Evolutionary conservation across 495 filamentous ascomycete species (phyloP).

Genomic region (Poronia punctata): DNA sequence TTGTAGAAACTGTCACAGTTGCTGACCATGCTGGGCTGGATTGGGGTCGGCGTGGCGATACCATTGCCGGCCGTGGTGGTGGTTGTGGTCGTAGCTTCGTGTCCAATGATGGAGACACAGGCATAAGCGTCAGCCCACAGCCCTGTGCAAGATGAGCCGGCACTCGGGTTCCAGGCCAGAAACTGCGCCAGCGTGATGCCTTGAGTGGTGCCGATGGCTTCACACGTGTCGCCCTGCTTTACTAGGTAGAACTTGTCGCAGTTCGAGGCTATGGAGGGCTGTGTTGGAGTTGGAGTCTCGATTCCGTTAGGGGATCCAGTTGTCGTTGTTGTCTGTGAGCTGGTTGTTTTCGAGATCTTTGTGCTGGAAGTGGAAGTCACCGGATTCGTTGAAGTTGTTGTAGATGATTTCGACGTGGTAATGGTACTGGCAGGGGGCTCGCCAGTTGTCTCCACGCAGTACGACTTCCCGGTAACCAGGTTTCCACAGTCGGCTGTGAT

Average conservation of each 20-base stretch:
- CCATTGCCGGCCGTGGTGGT: constrained; percentile 17
- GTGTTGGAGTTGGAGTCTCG: constrained; percentile 23
- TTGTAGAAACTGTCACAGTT: constrained; percentile 39
- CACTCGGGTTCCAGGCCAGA: constrained; percentile 10
- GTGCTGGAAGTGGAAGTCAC: constrained; percentile 13
- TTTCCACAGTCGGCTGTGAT: not conserved
- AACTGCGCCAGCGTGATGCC: not conserved
- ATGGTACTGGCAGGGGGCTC: constrained; percentile 3
- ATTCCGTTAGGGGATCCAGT: constrained; percentile 7
- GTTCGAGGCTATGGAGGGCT: constrained; percentile 28
- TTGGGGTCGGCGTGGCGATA: constrained; percentile 24
- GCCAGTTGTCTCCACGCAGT: constrained; percentile 4
- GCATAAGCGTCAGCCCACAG: constrained; percentile 11
- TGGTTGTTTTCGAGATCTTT: not conserved
- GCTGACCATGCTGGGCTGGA: constrained; percentile 27
- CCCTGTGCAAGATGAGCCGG: constrained; percentile 10
- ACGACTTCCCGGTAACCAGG: not conserved
- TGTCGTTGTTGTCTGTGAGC: constrained; percentile 2
- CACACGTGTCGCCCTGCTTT: constrained; percentile 34
- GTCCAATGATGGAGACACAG: constrained; percentile 14
- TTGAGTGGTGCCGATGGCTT: constrained; percentile 20
- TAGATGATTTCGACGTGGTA: too few species aligned
- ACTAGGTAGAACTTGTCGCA: constrained; percentile 39
- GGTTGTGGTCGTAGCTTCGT: not conserved
- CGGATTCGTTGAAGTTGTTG: constrained; percentile 10